Evolutionary conservation across 148 eudicot species (phyloP), one percentile per base, ranked within the genome.

Genomic region (Chenopodium berlandieri): DNA sequence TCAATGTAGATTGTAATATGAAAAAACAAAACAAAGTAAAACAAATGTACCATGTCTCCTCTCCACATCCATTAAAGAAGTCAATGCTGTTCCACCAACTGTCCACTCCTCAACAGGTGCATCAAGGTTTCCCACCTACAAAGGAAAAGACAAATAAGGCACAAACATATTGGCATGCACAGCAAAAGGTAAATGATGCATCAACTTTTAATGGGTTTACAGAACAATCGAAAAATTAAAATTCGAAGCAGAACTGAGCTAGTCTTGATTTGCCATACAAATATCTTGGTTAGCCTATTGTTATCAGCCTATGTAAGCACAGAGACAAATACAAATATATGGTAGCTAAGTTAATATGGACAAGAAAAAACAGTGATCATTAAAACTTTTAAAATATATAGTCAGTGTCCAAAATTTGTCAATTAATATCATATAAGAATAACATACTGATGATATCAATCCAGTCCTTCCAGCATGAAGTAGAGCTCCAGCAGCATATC

Each of bases 61-160:
- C 85, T 96, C 99, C 46, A 96, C 99, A 78, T 96, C 99, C 99
- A 96, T 96, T 50, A 96, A 78, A 67, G 98, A 75, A 78, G 99
- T 96, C 88, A 96, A 86, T 84, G 98, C 95, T 73, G 99, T 96
- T 87, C 99, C 99, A 75, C 99, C 98, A 81, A 94, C 98, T 75
- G 98, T 96, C 99, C 99, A 96, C 80, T 96, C 95, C 77, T 92
- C 91, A 79, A 94, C 99, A 5, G 99, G 98, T 75, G 98, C 95
- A 78, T 93, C 91, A 86, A 96, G 91, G 84, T 96, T 96, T 44
- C 93, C 97, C 7, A 96, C 99, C 99, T 94, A 88, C 70, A 86
- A 40, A 62, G 40, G 19, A 48, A 54, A 40, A 76, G 47, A 63
- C n/a, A 58, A 70, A 50, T 67, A 80, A 23, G 50, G 16, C 34